Evolutionary conservation across 2,329 filamentous ascomycete species (phyloP).

Genomic region (Cytospora piceae): DNA sequence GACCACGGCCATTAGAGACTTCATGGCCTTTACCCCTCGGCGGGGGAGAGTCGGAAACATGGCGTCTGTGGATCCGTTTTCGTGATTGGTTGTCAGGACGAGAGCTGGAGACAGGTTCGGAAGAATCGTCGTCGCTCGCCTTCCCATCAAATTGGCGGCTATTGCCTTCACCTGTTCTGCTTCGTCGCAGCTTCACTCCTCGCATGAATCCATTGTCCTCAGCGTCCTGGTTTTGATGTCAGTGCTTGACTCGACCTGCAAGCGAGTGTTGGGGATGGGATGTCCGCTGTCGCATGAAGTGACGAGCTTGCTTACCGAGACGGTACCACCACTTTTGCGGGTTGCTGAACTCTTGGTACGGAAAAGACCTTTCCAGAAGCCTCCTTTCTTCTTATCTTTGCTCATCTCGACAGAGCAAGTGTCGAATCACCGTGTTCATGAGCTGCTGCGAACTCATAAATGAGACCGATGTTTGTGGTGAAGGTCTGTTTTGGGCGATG

Average conservation of each 20-base stretch:
- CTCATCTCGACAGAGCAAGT: slow-evolving; percentile 28
- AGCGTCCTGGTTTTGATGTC: slow-evolving; percentile 12
- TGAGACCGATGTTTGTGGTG: not conserved
- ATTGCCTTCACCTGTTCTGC: slow-evolving; percentile 25
- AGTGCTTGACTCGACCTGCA: slow-evolving; percentile 1
- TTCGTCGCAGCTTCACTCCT: slow-evolving; percentile 12
- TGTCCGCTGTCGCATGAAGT: not conserved
- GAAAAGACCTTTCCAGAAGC: slow-evolving; percentile 29
- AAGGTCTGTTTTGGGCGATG: slow-evolving; percentile 2
- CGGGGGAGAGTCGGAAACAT: slow-evolving; percentile 18
- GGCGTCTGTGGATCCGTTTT: slow-evolving; percentile 25
- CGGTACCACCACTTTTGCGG: not conserved
- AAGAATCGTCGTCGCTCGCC: slow-evolving; percentile 5
- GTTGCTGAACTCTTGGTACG: slow-evolving; percentile 18
- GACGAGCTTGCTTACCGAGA: slow-evolving; percentile 13
- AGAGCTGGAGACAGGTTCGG: slow-evolving; percentile 10
- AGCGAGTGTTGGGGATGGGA: not conserved
- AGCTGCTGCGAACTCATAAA: slow-evolving; percentile 14
- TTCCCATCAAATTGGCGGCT: not conserved
- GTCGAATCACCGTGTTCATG: slow-evolving; percentile 17
- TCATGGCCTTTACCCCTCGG: slow-evolving; percentile 47
- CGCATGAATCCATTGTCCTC: slow-evolving; percentile 8
- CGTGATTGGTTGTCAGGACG: slow-evolving; percentile 16
- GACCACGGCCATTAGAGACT: slow-evolving; percentile 36
- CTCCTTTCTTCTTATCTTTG: slow-evolving; percentile 29